Percentiles rank a stretch among this genome's conserved stretches.
Evolutionary conservation across 2,329 filamentous ascomycete genomes (phyloP).

Genomic region (Chalaropsis thielavioides): DNA sequence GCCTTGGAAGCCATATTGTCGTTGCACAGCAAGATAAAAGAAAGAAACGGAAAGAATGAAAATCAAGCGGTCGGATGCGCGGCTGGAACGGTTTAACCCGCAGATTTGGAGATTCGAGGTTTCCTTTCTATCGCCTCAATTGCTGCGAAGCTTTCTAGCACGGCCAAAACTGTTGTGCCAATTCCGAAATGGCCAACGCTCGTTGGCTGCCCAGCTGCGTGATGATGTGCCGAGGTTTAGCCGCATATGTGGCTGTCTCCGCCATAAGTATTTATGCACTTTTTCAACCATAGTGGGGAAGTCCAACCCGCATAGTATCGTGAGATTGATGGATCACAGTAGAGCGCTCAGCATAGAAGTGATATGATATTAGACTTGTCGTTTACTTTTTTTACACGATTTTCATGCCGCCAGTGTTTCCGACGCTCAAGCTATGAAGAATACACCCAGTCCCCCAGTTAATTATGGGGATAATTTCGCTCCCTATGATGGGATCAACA

Average conservation of each 20-base stretch:
- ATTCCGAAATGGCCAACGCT: slow-evolving; percentile 7
- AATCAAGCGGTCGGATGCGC: neutral
- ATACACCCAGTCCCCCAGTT: neutral
- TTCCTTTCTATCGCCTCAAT: neutral
- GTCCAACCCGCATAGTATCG: neutral
- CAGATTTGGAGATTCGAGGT: neutral
- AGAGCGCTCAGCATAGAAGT: neutral
- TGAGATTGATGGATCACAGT: neutral
- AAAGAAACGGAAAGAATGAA: neutral
- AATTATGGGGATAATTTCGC: neutral
- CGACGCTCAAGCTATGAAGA: neutral
- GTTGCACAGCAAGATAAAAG: neutral
- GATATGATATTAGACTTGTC: neutral
- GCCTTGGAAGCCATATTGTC: slow-evolving; percentile 47
- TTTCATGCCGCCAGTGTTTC: neutral
- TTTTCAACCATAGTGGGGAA: neutral
- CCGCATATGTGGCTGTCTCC: neutral
- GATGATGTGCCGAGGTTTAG: neutral
- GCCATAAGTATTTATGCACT: slow-evolving; percentile 1
- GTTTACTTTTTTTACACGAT: neutral
- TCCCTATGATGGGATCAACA: neutral
- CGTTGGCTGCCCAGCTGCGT: slow-evolving; percentile 4
- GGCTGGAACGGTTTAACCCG: neutral
- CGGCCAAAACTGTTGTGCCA: neutral
- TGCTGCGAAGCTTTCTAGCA: neutral